phyloP scores from a whole-genome alignment of 805 yeast genomes.

The Kodamaea neixiangensis region DNA sequence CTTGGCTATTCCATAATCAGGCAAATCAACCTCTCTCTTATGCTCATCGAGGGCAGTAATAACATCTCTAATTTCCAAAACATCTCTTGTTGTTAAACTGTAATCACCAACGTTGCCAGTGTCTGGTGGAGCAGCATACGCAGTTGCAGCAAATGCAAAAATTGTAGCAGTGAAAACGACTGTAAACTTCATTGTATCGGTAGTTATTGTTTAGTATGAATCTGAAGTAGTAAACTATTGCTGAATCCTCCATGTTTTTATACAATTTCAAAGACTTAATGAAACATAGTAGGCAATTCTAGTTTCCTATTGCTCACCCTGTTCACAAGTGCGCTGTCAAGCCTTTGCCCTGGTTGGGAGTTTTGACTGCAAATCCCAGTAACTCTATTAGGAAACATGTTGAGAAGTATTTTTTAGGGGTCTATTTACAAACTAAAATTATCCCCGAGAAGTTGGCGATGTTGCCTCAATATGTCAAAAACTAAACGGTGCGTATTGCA shows the following conservation, averaged over 20 bases:
- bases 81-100: slow-evolving; percentile 21
- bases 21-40: slow-evolving; percentile 29
- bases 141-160: slow-evolving; percentile 13
- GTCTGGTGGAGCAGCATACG: slow-evolving; percentile 26
- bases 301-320: not conserved
- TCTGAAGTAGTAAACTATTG: not conserved
- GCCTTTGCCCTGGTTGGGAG: not conserved
- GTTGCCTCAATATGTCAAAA: not conserved
- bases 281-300: no score
- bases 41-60: slow-evolving; percentile 30
- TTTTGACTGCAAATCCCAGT: not conserved
- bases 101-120: slow-evolving; percentile 12
- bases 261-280: not conserved
- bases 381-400: not conserved
- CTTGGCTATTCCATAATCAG: slow-evolving; percentile 26
- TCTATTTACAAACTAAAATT: not conserved
- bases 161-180: slow-evolving; percentile 12
- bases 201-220: not conserved
- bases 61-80: slow-evolving; percentile 24
- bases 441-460: not conserved
- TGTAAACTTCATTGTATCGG: slow-evolving; percentile 16
- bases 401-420: not conserved
- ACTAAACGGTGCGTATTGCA: not conserved
- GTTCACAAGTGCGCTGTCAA: not conserved
- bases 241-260: not conserved